Base-by-base conservation (phyloP, 805 yeast genomes). In the Saccharomycopsis synnaedendra region DNA sequence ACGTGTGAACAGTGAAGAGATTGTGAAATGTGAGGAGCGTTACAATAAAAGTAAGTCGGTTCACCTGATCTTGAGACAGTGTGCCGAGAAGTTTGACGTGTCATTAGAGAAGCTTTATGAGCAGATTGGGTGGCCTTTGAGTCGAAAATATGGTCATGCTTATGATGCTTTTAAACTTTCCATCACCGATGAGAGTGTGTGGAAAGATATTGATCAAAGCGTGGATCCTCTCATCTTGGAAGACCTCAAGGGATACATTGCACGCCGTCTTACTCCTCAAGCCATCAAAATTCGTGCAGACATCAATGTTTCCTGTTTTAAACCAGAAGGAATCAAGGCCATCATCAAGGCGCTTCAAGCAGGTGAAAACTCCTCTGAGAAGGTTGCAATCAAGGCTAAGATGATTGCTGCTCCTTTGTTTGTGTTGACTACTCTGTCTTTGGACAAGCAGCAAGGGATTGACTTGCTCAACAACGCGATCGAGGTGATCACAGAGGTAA, bases 221-320 rank as follows among this genome's bases (percentile, higher is more conserved):
- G 62, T 71, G 43, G 95, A 80, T 41, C 45, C 42, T 19, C 40
- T 43, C 6, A 75, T 93, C 36, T 74, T 86, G 66, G 85, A 79
- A 44, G 97, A 93, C 66, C 76, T 93, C 58, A 80, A 85, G 64
- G 71, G 76, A 46, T 93, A 93, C 69, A 90, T 93, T 59, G 75
- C 90, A 47, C 80, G 94, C 65, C 83, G 97, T 67, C 77, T 93
- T 66, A 93, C 98, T 35, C 98, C 98, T 53, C 97, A 89, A 70
- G 96, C 97, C 38, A 88, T 88, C 58, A 93, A 90, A 71, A 84
- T 94, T 62, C 84, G 98, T 68, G 96, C 98, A n/a, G 97, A 93
- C 65, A 84, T 93, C 43, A 97, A 90, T 67, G 97, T 93, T 41
- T 87, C 97, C 9, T 93, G 98, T 65, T 93, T 90, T 70, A 75